Base-by-base conservation (phyloP, 208 protist genomes). In the Angomonas ambiguus region DNA sequence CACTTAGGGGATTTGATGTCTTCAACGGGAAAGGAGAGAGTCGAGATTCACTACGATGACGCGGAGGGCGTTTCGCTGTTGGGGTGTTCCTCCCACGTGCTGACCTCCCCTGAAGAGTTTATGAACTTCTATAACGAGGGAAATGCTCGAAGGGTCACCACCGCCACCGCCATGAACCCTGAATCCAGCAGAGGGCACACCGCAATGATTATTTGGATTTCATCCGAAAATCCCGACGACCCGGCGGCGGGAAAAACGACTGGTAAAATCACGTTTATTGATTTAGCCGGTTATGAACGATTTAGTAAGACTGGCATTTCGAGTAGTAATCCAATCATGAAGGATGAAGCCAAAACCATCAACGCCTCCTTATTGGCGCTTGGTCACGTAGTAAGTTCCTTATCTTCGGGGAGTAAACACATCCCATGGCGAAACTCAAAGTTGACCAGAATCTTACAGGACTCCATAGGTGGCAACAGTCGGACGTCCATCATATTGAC, bases 391-490 rank as follows among this genome's bases (percentile, higher is more conserved):
- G 90, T 95, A 25, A 91, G 81, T 51, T 82, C 86, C 25, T 74
- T 95, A 24, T 92, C 87, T 1, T 65, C 69, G 28, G 76, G 77
- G 58, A 78, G 74, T 20, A 85, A 80, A 45, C 87, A 94, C 75
- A 85, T 97, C 61, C 93, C 93, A 38, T 97, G 91, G 85, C 78
- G 93, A 42, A 89, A 95, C 63, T 83, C 87, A n/a, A 97, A 97
- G 74, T 77, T 97, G 10, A 97, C 93, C 3, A 80, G 88, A 56
- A 85, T 97, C 34, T 74, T 97, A 65, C 91, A 96, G 66, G 91
- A 96, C 71, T 94, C 85, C n/a, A 92, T 97, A 66, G 93, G 93
- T 38, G 93, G 90, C 16, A 87, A 82, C 57, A 91, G 83, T 58
- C 84, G 87, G 63, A 93, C 84, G 24, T 91, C 90, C 11, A 93